Evolutionary conservation across 805 yeast species (phyloP).

Genomic region (Hanseniaspora thailandica): DNA sequence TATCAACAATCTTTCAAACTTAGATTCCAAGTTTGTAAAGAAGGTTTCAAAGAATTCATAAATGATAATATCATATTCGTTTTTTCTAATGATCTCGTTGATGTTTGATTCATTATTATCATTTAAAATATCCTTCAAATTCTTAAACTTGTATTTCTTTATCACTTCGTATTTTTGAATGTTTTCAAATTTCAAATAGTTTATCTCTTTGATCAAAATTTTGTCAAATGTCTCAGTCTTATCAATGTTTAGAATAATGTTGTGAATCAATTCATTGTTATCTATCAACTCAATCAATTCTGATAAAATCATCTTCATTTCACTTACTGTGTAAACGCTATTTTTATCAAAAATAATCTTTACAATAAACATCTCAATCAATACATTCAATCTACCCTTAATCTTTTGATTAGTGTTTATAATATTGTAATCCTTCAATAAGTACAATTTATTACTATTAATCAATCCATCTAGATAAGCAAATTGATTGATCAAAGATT

Average conservation of each 20-base stretch:
- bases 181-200: slow-evolving; percentile 1
- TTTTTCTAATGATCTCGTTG: neutral
- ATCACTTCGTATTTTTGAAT: slow-evolving; percentile 4
- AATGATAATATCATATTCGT: slow-evolving; percentile 1
- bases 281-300: neutral
- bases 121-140: slow-evolving; percentile 4
- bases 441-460: neutral
- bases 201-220: neutral
- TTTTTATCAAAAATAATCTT: neutral
- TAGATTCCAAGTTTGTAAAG: neutral
- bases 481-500: neutral
- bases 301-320: neutral
- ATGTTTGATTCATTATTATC: neutral
- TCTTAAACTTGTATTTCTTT: slow-evolving; percentile 10
- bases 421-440: neutral
- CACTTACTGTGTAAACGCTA: neutral
- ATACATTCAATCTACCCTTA: neutral
- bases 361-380: neutral
- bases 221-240: neutral
- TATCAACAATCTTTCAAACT: neutral
- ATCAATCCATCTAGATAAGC: neutral
- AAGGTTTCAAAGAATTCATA: slow-evolving; percentile 6
- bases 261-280: neutral
- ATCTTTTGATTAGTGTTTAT: neutral
- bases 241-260: neutral